A percentile compares a stretch with the other conserved stretches of the same genome.
Conservation (phyloP, 331 rosid species). For the Stylosanthes scabra region DNA sequence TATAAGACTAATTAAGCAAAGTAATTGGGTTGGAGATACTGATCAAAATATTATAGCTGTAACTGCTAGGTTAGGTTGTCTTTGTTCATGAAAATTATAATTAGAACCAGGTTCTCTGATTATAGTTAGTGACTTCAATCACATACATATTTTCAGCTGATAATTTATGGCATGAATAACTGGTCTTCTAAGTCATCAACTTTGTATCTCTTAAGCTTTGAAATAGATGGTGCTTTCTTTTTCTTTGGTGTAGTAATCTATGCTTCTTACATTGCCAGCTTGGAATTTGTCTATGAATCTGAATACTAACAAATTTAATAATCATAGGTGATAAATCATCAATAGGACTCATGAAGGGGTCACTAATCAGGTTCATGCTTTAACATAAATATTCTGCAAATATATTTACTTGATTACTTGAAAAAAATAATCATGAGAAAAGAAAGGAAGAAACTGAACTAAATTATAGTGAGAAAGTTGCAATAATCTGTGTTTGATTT, state of each 20-base stretch:
- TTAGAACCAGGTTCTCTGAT: neutral
- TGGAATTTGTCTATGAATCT: neutral
- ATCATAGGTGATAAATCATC: neutral
- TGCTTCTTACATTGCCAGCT: no score
- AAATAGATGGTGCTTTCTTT: no score
- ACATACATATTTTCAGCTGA: neutral
- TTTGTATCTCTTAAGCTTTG: no score
- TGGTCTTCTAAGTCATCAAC: no score
- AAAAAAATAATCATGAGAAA: neutral
- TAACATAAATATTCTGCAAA: neutral
- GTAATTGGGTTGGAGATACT: no score
- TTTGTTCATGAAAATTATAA: no score
- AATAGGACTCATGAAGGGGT: neutral
- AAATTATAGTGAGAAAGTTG: neutral
- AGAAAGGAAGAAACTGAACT: neutral
- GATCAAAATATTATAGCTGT: no score
- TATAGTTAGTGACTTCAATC: no score
- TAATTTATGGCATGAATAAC: neutral
- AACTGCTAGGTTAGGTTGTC: neutral
- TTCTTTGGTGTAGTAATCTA: no score
- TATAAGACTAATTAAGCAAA: no score
- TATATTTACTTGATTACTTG: neutral
- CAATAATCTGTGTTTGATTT: neutral
- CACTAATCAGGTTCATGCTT: neutral
- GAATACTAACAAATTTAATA: neutral